Conservation (phyloP, 2,329 filamentous ascomycete genomes). For the Alternaria arborescens region DNA sequence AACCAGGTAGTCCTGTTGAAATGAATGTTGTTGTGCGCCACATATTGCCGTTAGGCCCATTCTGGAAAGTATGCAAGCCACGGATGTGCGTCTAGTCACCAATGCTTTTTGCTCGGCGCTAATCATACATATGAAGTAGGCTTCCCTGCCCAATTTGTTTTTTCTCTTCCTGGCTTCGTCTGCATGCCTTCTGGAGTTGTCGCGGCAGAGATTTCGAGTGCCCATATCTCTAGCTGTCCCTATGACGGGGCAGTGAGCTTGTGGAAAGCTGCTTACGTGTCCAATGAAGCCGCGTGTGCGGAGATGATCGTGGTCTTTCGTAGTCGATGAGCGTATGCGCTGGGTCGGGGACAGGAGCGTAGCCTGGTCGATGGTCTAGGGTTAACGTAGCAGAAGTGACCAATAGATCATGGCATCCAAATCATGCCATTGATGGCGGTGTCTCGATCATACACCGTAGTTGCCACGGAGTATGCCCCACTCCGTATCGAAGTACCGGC, state of each 20-base stretch:
- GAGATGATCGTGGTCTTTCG: background rate
- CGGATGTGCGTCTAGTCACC: background rate
- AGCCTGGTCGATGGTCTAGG: background rate
- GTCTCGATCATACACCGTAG: constrained; percentile 12
- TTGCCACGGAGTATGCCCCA: constrained; percentile 28
- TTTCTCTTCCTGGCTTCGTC: background rate
- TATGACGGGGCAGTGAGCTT: background rate
- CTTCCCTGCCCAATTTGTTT: background rate
- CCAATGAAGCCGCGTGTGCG: background rate
- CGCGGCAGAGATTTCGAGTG: background rate
- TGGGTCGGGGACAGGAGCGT: background rate
- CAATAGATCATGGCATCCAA: too few relatives aligned
- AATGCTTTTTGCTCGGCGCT: background rate
- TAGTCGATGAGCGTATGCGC: background rate
- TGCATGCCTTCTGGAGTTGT: background rate
- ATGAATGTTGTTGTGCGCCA: background rate
- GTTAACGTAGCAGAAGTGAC: background rate
- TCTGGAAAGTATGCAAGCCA: background rate
- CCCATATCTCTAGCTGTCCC: fast-evolving
- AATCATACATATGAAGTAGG: background rate
- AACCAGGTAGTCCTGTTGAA: background rate
- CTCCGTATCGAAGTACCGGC: constrained; percentile 32
- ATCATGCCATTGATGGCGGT: background rate
- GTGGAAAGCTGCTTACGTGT: background rate
- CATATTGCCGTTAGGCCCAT: background rate